phyloP scores from a whole-genome alignment of 805 yeast genomes.

The Grigorovia humatica region DNA sequence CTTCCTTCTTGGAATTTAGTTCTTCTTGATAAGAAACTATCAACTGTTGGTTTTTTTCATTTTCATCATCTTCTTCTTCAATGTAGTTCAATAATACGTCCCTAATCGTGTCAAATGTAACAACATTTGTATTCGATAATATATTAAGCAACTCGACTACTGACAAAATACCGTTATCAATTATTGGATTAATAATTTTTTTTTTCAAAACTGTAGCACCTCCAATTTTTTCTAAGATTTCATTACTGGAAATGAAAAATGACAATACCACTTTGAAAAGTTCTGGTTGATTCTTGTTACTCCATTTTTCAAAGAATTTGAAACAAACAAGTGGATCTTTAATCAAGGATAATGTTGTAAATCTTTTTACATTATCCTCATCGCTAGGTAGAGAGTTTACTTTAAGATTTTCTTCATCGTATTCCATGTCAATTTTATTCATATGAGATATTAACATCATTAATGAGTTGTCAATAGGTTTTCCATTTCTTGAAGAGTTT shows the following conservation, averaged over 20 bases:
- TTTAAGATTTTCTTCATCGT: neutral
- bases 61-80: slow-evolving; percentile 49
- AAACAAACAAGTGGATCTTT: slow-evolving; percentile 50
- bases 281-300: slow-evolving; percentile 47
- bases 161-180: slow-evolving; percentile 44
- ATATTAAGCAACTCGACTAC: slow-evolving; percentile 71
- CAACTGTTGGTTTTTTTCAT: slow-evolving; percentile 55
- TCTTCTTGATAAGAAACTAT: slow-evolving; percentile 60
- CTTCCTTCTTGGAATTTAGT: slow-evolving; percentile 41
- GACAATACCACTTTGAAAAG: slow-evolving; percentile 56
- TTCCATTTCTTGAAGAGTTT: slow-evolving; percentile 4
- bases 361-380: slow-evolving; percentile 21
- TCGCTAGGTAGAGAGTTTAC: slow-evolving; percentile 31
- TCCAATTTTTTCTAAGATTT: slow-evolving; percentile 42
- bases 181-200: slow-evolving; percentile 43
- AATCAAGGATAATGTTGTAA: slow-evolving; percentile 45
- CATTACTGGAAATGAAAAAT: slow-evolving; percentile 47
- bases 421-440: slow-evolving; percentile 30
- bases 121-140: slow-evolving; percentile 48
- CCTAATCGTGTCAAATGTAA: slow-evolving; percentile 64
- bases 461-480: slow-evolving; percentile 20
- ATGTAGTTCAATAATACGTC: slow-evolving; percentile 56
- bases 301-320: slow-evolving; percentile 40
- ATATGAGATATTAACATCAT: slow-evolving; percentile 32
- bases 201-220: slow-evolving; percentile 36